phyloP scores from a whole-genome alignment of 768 basidiomycete species.

The Mycena capillaripes region DNA sequence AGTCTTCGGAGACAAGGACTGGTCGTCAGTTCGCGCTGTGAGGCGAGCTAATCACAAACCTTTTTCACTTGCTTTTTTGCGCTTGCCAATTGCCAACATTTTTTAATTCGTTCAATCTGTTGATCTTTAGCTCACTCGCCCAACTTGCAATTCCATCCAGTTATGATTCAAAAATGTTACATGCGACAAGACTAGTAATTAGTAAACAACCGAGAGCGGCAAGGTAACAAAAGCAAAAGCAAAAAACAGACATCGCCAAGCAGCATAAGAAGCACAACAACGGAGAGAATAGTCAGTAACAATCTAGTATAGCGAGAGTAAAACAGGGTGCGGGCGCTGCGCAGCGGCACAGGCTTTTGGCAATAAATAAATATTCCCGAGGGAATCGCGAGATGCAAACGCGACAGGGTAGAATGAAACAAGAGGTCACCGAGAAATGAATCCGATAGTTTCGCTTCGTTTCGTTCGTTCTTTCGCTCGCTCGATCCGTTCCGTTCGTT shows the following conservation, averaged over 20 bases:
- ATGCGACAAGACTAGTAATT: conserved; percentile 30
- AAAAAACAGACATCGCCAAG: conserved; percentile 23
- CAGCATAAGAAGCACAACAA: conserved; percentile 36
- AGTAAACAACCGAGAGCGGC: conserved; percentile 38
- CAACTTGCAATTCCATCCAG: conserved; percentile 27
- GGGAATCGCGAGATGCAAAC: conserved; percentile 21
- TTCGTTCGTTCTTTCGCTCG: conserved; percentile 19
- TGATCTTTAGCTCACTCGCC: not conserved
- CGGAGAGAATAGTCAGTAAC: conserved; percentile 17
- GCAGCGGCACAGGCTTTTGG: conserved; percentile 35
- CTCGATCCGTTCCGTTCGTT: conserved; percentile 16
- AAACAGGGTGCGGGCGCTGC: conserved; percentile 26
- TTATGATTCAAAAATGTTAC: conserved; percentile 31
- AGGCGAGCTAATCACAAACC: conserved; percentile 84
- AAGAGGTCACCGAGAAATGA: conserved; percentile 23
- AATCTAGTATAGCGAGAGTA: conserved; percentile 35
- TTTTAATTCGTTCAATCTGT: not conserved
- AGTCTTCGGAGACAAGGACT: conserved; percentile 93
- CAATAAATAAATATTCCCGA: conserved; percentile 34
- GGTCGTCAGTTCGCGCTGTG: conserved; percentile 87
- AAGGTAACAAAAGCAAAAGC: conserved; percentile 26
- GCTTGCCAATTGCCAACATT: conserved; percentile 45
- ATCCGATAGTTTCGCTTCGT: conserved; percentile 21
- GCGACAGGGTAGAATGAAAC: conserved; percentile 9
- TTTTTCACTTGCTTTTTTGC: conserved; percentile 55